Evolutionary conservation across 352 stramenopile genomes (phyloP).

Genomic region (Phytophthora hibernalis): DNA sequence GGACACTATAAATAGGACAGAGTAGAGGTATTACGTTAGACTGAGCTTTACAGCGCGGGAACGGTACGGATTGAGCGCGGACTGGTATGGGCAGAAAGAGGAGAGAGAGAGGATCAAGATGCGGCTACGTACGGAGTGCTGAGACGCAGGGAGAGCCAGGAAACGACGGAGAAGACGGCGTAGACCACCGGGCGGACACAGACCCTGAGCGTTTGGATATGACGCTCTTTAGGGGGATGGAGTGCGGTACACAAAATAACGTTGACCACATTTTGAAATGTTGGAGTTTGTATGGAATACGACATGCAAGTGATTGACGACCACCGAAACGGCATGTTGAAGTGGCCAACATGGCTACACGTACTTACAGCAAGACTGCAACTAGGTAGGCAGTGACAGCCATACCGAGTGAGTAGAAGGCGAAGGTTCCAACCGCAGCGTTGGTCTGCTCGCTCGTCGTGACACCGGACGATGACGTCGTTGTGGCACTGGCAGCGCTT

Average conservation of each 20-base stretch:
- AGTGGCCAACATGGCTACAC: too few relatives aligned
- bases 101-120: background rate
- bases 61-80: background rate
- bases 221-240: constrained; percentile 21
- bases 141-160: constrained; percentile 1
- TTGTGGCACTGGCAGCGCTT: constrained; percentile 1
- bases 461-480: constrained; percentile 15
- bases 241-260: constrained; percentile 8
- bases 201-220: constrained; percentile 30
- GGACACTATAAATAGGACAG: constrained; percentile 36
- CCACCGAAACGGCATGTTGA: constrained; percentile 24
- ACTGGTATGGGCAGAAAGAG: background rate
- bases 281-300: constrained; percentile 1
- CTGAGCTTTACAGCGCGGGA: background rate
- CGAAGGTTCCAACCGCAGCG: background rate
- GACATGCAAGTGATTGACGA: background rate
- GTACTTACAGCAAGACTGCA: background rate
- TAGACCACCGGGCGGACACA: background rate
- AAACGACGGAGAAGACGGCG: constrained; percentile 2
- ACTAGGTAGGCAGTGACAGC: constrained; percentile 2
- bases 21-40: constrained; percentile 13
- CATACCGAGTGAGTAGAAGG: background rate
- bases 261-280: constrained; percentile 4
- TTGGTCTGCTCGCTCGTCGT: constrained; percentile 26
- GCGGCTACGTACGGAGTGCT: constrained; percentile 18